Conservation (phyloP, 305 asterid species). For the Fraxinus latifolia region DNA sequence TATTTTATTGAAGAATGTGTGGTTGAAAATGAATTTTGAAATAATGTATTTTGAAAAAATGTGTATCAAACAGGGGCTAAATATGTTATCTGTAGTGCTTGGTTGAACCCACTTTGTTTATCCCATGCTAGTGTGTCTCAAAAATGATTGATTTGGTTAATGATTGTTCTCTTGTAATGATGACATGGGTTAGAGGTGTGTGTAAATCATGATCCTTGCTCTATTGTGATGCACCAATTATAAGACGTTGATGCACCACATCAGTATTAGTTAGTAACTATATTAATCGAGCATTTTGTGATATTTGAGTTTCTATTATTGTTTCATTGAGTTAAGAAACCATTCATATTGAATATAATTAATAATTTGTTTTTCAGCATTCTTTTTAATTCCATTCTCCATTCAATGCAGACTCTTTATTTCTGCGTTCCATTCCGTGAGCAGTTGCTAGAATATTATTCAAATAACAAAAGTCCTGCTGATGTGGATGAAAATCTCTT, state of each 20-base stretch:
- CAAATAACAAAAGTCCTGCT: conserved; percentile 59
- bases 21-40: too few species aligned
- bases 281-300: not conserved
- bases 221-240: not conserved
- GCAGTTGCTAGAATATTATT: conserved; percentile 75
- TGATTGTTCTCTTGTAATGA: not conserved
- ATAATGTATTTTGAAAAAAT: too few species aligned
- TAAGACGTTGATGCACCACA: not conserved
- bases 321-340: not conserved
- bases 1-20: too few species aligned
- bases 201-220: not conserved
- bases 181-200: not conserved
- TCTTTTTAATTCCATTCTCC: conserved; percentile 48
- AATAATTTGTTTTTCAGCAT: not conserved
- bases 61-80: not conserved
- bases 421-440: conserved; percentile 93
- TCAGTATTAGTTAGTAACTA: not conserved
- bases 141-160: not conserved
- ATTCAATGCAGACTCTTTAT: conserved; percentile 85
- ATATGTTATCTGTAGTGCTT: not conserved
- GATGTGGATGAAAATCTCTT: conserved; percentile 86
- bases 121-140: not conserved
- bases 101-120: not conserved
- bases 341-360: not conserved
- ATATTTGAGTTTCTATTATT: not conserved